Percentiles rank a stretch among this genome's conserved stretches.
Evolutionary conservation across 2,329 filamentous ascomycete genomes (phyloP).

Genomic region (Phaeosphaeriaceae sp.): DNA sequence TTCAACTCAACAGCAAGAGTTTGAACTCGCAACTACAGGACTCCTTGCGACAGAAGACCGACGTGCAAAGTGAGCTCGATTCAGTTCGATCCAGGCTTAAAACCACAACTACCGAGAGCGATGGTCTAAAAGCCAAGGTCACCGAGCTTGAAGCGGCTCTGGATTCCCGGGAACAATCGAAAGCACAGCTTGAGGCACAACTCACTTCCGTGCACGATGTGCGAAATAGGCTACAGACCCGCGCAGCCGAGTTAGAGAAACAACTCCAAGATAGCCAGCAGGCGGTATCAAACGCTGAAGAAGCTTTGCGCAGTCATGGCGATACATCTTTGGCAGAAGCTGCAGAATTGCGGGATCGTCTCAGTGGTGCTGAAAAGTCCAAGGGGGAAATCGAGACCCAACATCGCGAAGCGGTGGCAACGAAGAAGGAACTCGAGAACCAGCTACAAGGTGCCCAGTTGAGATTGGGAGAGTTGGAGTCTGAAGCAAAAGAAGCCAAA

Average conservation of each 20-base stretch:
- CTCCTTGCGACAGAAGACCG: slow-evolving; percentile 8
- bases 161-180: slow-evolving; percentile 4
- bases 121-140: slow-evolving; percentile 10
- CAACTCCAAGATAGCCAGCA: slow-evolving; percentile 9
- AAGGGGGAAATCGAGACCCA: slow-evolving; percentile 14
- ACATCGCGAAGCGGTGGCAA: slow-evolving; percentile 7
- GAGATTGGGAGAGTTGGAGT: slow-evolving; percentile 17
- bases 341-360: slow-evolving; percentile 12
- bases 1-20: slow-evolving; percentile 15
- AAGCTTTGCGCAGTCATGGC: slow-evolving; percentile 9
- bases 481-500: slow-evolving; percentile 13
- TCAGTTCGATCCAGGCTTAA: slow-evolving; percentile 8
- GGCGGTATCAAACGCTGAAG: slow-evolving; percentile 13
- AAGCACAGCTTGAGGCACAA: slow-evolving; percentile 9
- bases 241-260: slow-evolving; percentile 21
- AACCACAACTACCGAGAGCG: slow-evolving; percentile 9
- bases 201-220: slow-evolving; percentile 18
- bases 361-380: slow-evolving; percentile 9
- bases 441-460: slow-evolving; percentile 15
- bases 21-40: slow-evolving; percentile 18
- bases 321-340: slow-evolving; percentile 17
- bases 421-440: slow-evolving; percentile 2
- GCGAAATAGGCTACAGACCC: slow-evolving; percentile 13
- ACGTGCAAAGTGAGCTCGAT: slow-evolving; percentile 17
- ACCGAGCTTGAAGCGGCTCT: slow-evolving; percentile 16